Evolutionary conservation across 208 protist species (phyloP).

Genomic region (Leishmania guyanensis): DNA sequence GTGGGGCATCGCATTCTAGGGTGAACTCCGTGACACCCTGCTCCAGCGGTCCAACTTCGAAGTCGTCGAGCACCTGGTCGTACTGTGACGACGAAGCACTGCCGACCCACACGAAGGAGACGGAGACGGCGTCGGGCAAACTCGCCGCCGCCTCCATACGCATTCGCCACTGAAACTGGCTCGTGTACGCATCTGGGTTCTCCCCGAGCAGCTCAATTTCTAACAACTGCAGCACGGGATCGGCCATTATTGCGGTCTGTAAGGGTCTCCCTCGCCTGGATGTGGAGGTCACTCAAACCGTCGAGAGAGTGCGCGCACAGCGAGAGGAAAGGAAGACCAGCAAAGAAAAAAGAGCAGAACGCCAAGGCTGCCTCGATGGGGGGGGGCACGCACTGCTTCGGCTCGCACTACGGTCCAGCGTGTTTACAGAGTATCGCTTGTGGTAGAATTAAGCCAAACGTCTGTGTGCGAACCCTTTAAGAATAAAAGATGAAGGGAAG

Average conservation of each 20-base stretch:
- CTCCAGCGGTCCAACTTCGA: slow-evolving; percentile 96
- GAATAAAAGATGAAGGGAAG: no score
- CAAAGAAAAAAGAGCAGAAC: neutral
- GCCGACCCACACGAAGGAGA: slow-evolving; percentile 98
- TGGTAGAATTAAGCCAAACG: no score
- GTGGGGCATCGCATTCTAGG: slow-evolving; percentile 93
- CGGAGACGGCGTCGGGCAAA: slow-evolving; percentile 92
- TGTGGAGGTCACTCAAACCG: neutral
- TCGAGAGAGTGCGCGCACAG: neutral
- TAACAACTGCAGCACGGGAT: slow-evolving; percentile 86
- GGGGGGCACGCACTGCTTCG: no score
- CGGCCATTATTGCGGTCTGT: slow-evolving; percentile 36
- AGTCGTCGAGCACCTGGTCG: slow-evolving; percentile 97
- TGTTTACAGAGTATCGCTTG: neutral
- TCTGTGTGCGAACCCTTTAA: neutral
- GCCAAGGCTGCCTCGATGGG: neutral
- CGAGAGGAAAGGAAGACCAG: neutral
- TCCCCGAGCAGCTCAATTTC: slow-evolving; percentile 84
- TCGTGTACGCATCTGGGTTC: slow-evolving; percentile 74
- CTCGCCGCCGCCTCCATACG: slow-evolving; percentile 60
- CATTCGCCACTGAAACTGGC: slow-evolving; percentile 75
- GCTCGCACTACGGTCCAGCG: neutral
- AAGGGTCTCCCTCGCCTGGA: neutral
- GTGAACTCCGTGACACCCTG: slow-evolving; percentile 94
- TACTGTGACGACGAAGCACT: slow-evolving; percentile 92